phyloP scores from a whole-genome alignment of 2,329 filamentous ascomycete genomes.

The Fonsecaea erecta region DNA sequence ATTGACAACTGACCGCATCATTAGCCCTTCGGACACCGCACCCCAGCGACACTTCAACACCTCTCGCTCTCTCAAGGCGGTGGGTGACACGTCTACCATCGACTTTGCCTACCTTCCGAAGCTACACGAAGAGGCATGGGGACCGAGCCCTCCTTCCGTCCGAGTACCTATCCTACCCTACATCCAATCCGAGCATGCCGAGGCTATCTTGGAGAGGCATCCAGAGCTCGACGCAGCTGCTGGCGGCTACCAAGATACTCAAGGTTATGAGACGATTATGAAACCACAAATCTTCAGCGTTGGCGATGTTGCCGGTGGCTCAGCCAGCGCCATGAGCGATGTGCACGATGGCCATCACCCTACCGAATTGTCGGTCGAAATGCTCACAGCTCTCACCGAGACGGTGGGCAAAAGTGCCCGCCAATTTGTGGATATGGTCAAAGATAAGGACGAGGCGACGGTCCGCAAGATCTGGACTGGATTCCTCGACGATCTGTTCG shows the following conservation, averaged over 20 bases:
- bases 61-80: constrained; percentile 60
- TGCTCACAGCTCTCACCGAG: constrained; percentile 59
- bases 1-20: constrained; percentile 16
- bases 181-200: constrained; percentile 41
- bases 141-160: constrained; percentile 44
- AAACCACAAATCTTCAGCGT: constrained; percentile 61
- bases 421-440: constrained; percentile 44
- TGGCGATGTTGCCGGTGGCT: constrained; percentile 38
- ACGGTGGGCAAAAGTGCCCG: constrained; percentile 49
- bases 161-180: constrained; percentile 59
- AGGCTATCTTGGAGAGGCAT: constrained; percentile 34
- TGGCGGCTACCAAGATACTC: constrained; percentile 38
- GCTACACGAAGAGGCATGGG: constrained; percentile 45
- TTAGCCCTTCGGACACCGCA: constrained; percentile 35
- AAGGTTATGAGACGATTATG: constrained; percentile 49
- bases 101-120: constrained; percentile 67
- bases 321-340: constrained; percentile 62
- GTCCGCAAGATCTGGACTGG: constrained; percentile 53
- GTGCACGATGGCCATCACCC: constrained; percentile 61
- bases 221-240: constrained; percentile 37
- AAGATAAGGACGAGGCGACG: constrained; percentile 48
- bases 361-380: constrained; percentile 56
- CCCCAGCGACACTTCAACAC: constrained; percentile 65
- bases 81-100: constrained; percentile 64
- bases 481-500: constrained; percentile 57